These are phyloP conservation scores for Fusarium torulosum DNA, from an alignment of 2,329 filamentous ascomycete genomes.

Conservation along the genomic window DNA sequence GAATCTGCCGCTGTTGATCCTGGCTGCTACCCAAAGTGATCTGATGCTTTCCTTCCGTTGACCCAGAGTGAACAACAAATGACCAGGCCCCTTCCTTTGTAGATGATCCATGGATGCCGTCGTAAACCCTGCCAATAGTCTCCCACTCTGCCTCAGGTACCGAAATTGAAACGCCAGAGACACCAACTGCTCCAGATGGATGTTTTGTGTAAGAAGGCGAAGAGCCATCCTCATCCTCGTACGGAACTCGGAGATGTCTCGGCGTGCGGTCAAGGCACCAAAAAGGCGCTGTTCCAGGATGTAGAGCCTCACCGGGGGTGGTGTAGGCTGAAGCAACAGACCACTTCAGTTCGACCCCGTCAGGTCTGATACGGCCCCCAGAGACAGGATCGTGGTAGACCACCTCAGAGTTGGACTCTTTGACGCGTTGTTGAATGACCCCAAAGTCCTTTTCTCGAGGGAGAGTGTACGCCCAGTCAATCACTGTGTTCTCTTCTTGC, in stretches of 20 bases:
- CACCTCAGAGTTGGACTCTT: neutral
- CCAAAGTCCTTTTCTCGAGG: constrained; percentile 13
- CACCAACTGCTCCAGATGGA: neutral
- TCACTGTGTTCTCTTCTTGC: constrained; percentile 13
- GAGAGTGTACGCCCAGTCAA: constrained; percentile 38
- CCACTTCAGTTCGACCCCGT: constrained; percentile 34
- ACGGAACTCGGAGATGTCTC: constrained; percentile 19
- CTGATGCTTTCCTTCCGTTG: constrained; percentile 5
- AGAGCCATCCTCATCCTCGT: neutral
- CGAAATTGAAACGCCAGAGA: constrained; percentile 10
- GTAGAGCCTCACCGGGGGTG: constrained; percentile 1
- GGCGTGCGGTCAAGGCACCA: constrained; percentile 33
- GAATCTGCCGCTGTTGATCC: neutral
- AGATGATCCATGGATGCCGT: constrained; percentile 18
- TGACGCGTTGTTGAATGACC: constrained; percentile 10
- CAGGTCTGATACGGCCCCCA: constrained; percentile 29
- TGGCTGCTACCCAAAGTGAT: neutral
- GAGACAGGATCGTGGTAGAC: constrained; percentile 8
- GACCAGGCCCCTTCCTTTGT: neutral
- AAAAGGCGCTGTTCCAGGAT: constrained; percentile 25
- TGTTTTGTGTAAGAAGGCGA: constrained; percentile 16
- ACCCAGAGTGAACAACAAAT: constrained; percentile 30
- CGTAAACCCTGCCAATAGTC: constrained; percentile 7
- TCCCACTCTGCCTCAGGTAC: neutral
- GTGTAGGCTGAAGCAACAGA: constrained; percentile 27